phyloP scores from a whole-genome alignment of 179 eudicot species.

The Beta lomatogona region DNA sequence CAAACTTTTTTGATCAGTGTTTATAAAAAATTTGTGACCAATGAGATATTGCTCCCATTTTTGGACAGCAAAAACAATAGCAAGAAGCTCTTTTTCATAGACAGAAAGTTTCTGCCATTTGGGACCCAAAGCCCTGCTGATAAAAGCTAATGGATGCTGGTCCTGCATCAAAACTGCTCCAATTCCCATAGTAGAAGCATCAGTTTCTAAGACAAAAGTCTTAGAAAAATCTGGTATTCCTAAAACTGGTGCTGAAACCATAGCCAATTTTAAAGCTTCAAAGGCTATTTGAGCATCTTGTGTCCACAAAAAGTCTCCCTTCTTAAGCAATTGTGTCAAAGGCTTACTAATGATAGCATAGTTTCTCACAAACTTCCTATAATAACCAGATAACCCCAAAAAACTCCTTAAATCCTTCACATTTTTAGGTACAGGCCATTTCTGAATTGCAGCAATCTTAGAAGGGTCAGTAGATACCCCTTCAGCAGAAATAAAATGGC shows the following conservation, averaged over 20 bases:
- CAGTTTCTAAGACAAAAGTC: too few relatives aligned
- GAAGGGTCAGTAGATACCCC: not conserved
- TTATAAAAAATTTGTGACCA: too few relatives aligned
- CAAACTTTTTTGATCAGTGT: too few relatives aligned
- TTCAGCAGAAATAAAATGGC: too few relatives aligned
- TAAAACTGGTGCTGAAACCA: not conserved
- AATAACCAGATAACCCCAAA: not conserved
- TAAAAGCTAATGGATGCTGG: not conserved
- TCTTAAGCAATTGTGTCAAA: not conserved
- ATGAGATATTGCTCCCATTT: too few relatives aligned
- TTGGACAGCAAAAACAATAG: too few relatives aligned
- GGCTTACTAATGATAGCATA: not conserved
- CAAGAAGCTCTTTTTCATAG: not conserved
- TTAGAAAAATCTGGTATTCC: not conserved
- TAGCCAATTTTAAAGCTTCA: not conserved
- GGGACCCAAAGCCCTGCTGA: not conserved
- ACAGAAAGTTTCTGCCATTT: not conserved
- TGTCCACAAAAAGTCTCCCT: not conserved
- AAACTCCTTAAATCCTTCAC: not conserved
- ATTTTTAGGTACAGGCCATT: not conserved
- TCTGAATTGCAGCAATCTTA: not conserved
- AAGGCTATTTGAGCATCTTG: not conserved
- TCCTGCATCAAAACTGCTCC: not conserved
- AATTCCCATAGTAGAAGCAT: not conserved
- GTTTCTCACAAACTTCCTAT: not conserved